Evolutionary conservation across 148 eudicot genomes (phyloP).

Genomic region (Gaultheria prostrata): DNA sequence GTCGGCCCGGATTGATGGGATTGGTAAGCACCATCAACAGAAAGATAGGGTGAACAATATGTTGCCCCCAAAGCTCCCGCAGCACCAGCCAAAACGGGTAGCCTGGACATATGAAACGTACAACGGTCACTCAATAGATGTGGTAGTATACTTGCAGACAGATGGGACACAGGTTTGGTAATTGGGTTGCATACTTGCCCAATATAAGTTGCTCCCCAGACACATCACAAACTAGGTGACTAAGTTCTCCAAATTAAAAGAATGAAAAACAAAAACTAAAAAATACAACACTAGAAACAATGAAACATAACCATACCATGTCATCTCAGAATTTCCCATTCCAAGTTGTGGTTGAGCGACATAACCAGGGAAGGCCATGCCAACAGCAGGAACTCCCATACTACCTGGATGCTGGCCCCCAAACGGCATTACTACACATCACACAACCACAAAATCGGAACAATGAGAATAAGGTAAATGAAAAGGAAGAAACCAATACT

Average conservation of each 20-base stretch:
- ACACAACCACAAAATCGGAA: slow-evolving; percentile 10
- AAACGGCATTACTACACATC: slow-evolving; percentile 79
- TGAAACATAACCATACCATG: slow-evolving; percentile 51
- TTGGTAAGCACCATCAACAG: slow-evolving; percentile 73
- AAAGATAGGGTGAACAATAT: slow-evolving; percentile 69
- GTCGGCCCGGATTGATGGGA: slow-evolving; percentile 68
- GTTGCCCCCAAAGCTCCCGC: slow-evolving; percentile 83
- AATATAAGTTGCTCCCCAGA: background rate
- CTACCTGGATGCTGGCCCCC: slow-evolving; percentile 86
- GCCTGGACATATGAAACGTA: slow-evolving; percentile 40
- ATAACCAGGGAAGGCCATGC: slow-evolving; percentile 99
- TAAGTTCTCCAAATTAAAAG: background rate
- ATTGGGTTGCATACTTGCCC: slow-evolving; percentile 3
- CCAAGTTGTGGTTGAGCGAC: slow-evolving; percentile 76
- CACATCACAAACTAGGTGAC: background rate
- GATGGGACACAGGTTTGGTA: background rate
- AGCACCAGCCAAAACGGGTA: slow-evolving; percentile 82
- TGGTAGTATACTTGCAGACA: background rate
- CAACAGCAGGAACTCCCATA: slow-evolving; percentile 93
- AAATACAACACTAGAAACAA: background rate
- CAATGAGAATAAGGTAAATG: slow-evolving; percentile 1
- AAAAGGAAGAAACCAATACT: background rate
- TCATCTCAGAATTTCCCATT: slow-evolving; percentile 85
- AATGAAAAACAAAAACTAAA: background rate
- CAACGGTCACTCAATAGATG: background rate